Evolutionary conservation across 164 flowering plant species (phyloP).

Genomic region (Nymphaea colorata): DNA sequence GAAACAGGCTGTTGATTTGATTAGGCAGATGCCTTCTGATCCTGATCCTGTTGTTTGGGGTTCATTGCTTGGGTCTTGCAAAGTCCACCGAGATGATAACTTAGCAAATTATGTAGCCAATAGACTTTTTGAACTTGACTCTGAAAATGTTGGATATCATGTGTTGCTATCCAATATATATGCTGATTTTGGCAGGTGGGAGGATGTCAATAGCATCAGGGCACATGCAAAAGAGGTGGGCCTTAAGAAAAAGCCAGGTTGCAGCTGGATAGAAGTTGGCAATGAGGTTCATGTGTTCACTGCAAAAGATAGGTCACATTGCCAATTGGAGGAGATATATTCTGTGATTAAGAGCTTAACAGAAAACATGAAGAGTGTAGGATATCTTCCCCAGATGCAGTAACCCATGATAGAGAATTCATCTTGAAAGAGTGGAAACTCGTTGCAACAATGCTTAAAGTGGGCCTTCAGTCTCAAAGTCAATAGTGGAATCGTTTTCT

Average conservation of each 20-base stretch:
- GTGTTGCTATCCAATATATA: slow-evolving; percentile 34
- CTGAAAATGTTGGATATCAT: slow-evolving; percentile 22
- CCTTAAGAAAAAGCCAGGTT: slow-evolving; percentile 28
- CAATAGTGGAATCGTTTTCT: too few relatives aligned
- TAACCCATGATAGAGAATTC: too few relatives aligned
- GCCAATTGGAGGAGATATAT: slow-evolving; percentile 20
- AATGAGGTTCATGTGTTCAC: slow-evolving; percentile 22
- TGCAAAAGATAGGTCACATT: slow-evolving; percentile 33
- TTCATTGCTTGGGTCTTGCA: slow-evolving; percentile 37
- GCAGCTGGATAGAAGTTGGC: slow-evolving; percentile 39
- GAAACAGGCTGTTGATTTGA: slow-evolving; percentile 27
- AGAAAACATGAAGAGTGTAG: slow-evolving; percentile 10
- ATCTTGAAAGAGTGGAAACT: too few relatives aligned
- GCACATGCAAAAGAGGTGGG: slow-evolving; percentile 23
- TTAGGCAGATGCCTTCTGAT: slow-evolving; percentile 25
- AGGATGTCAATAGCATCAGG: slow-evolving; percentile 16
- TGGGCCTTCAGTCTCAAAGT: too few relatives aligned
- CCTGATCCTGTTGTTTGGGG: slow-evolving; percentile 40
- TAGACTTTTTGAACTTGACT: slow-evolving; percentile 23
- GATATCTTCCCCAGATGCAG: slow-evolving; percentile 4
- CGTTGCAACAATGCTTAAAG: too few relatives aligned
- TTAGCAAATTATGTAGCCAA: slow-evolving; percentile 21
- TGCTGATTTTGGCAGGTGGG: slow-evolving; percentile 20
- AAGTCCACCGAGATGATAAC: slow-evolving; percentile 18
- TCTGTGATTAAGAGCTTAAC: slow-evolving; percentile 16